Conservation (phyloP, 2,329 filamentous ascomycete genomes). For the Colletotrichum sp. region DNA sequence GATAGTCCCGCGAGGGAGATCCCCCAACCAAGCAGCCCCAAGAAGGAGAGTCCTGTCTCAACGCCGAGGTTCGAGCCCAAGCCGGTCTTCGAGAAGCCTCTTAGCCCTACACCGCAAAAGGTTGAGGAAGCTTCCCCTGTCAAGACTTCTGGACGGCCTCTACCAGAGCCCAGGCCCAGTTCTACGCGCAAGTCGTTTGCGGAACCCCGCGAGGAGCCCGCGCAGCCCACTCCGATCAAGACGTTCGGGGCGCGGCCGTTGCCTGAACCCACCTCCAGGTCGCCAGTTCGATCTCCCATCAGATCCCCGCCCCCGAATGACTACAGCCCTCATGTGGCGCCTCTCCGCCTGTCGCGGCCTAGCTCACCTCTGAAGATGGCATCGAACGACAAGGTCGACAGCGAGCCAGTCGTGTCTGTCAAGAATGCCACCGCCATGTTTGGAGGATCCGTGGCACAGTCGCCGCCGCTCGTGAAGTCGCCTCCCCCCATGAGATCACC, state of each 20-base stretch:
- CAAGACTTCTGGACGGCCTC: conserved; percentile 35
- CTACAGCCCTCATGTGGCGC: conserved; percentile 30
- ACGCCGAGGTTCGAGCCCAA: conserved; percentile 15
- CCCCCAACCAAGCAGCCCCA: conserved; percentile 13
- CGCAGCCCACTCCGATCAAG: conserved; percentile 42
- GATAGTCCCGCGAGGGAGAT: neutral
- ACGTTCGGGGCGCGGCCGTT: conserved; percentile 30
- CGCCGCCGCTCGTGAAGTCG: neutral
- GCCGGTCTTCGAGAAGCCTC: conserved; percentile 16
- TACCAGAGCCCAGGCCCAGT: conserved; percentile 30
- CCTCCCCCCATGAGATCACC: neutral
- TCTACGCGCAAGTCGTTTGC: conserved; percentile 27
- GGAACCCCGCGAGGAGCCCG: conserved; percentile 21
- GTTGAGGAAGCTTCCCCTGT: conserved; percentile 35
- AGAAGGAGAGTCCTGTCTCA: conserved; percentile 20
- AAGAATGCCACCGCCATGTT: conserved; percentile 38
- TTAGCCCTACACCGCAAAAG: conserved; percentile 1
- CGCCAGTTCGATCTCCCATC: conserved; percentile 3
- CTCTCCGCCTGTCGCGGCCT: conserved; percentile 40
- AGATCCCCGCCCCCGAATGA: conserved; percentile 10
- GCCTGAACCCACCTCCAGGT: conserved; percentile 26
- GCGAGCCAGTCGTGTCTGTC: conserved; percentile 42
- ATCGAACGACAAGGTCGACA: conserved; percentile 27
- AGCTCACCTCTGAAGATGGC: conserved; percentile 31
- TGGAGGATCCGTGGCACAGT: conserved; percentile 27